Evolutionary conservation across 1,284 basidiomycete species (phyloP).

Genomic region (Caloboletus firmus): DNA sequence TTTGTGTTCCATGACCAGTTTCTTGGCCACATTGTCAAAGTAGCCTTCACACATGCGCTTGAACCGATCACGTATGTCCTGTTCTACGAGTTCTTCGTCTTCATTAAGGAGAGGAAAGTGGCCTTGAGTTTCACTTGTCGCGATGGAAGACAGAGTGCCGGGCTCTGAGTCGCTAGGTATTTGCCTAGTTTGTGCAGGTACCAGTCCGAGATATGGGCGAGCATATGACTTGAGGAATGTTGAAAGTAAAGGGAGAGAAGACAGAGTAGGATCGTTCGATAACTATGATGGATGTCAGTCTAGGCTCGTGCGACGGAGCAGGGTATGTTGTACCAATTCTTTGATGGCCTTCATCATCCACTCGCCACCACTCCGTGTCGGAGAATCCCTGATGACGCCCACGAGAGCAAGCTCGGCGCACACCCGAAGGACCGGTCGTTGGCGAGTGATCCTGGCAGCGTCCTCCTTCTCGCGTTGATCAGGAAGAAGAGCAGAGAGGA

Average conservation of each 20-base stretch:
- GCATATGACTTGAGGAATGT: constrained; percentile 85
- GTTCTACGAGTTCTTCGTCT: constrained; percentile 76
- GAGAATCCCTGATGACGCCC: constrained; percentile 71
- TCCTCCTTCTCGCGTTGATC: constrained; percentile 97
- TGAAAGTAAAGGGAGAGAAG: constrained; percentile 80
- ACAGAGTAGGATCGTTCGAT: constrained; percentile 82
- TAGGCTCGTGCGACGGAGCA: background rate
- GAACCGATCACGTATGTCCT: constrained; percentile 84
- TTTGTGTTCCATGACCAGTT: constrained; percentile 87
- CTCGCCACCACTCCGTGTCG: constrained; percentile 72
- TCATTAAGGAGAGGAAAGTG: constrained; percentile 49
- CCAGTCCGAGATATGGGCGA: constrained; percentile 76
- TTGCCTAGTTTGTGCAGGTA: constrained; percentile 56
- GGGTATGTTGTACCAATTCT: constrained; percentile 64
- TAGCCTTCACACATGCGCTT: constrained; percentile 92
- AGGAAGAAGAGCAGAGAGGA: constrained; percentile 57
- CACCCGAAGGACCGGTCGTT: constrained; percentile 84
- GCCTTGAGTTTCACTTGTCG: constrained; percentile 40
- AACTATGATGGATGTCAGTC: constrained; percentile 49
- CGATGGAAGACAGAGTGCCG: constrained; percentile 49
- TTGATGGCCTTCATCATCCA: constrained; percentile 83
- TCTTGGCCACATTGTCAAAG: constrained; percentile 89
- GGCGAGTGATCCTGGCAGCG: constrained; percentile 71
- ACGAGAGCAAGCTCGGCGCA: constrained; percentile 90
- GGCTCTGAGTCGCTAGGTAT: constrained; percentile 52